Evolutionary conservation across 2,329 filamentous ascomycete genomes (phyloP), one percentile per base, ranked within the genome.

Genomic region (Graphilbum fragrans): DNA sequence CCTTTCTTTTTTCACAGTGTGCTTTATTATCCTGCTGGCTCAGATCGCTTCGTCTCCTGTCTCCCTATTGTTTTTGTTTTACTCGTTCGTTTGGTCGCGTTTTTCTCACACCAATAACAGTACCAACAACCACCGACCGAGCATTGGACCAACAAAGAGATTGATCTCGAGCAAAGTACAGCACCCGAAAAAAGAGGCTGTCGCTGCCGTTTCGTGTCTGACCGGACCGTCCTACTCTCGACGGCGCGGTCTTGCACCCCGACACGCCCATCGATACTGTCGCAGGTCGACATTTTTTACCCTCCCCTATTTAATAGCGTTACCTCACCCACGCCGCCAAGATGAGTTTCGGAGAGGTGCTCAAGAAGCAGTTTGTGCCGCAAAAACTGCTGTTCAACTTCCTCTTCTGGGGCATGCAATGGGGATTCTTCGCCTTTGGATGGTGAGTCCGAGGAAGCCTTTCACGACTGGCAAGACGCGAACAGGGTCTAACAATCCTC

Each of bases 391-490:
- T 82, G 37, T 94, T 93, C 61, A 82, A 93, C 58, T 52, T 85
- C 49, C 59, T 92, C 39, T 94, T 93, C 58, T 90, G 86, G 79
- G 72, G 70, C 4, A 65, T 85, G 34, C 87, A 94, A 56, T 77
- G 77, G 60, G 80, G 69, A 20, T 59, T 93, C n/a, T 94, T 94
- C 58, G 81, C 73, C 34, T 74, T 78, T 53, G 87, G 87, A 72
- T 94, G 87, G 87, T 93, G 69, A 56, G 82, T 39, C 17, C 25
- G 14, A 9, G 25, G 29, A 7, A 16, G n/a, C 10, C 6, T 32
- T 6, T 32, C 10, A 16, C 9, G 29, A 16, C 16, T 9, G 14
- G 10, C 7, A 16, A 18, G 17, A 16, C 17, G 17, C 7, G 17
- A 17, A 40, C 21, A 18, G 11, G 14, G n/a, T n/a, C 54, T 62